phyloP scores from a whole-genome alignment of 441 rosid species.

The Brassica balearica region DNA sequence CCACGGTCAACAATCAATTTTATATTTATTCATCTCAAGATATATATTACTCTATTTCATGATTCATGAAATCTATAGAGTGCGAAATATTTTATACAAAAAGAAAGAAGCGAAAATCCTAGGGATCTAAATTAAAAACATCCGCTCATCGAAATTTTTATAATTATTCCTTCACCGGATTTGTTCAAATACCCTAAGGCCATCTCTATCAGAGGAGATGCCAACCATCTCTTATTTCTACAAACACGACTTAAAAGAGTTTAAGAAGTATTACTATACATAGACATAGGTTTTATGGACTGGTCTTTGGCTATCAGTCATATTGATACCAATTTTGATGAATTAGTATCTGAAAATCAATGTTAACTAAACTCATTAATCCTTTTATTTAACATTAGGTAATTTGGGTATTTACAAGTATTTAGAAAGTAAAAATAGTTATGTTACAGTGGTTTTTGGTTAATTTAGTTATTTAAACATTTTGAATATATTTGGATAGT shows the following conservation, averaged over 20 bases:
- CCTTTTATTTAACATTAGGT: not conserved
- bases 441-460: not conserved
- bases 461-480: not conserved
- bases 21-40: not conserved
- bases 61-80: slow-evolving; percentile 12
- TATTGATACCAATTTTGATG: not conserved
- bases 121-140: not conserved
- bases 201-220: not conserved
- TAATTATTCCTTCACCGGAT: not conserved
- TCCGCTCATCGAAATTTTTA: not conserved
- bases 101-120: not conserved
- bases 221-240: not conserved
- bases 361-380: not conserved
- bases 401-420: not conserved
- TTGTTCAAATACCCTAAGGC: not conserved
- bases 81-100: slow-evolving; percentile 5
- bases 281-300: not conserved
- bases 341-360: not conserved
- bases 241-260: not conserved
- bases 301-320: not conserved
- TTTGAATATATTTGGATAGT: not conserved
- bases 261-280: not conserved
- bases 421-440: not conserved
- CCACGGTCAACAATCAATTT: slow-evolving; percentile 41
- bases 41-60: slow-evolving; percentile 9